Conservation (phyloP, 805 yeast genomes). For the Yamadazyma sp. region DNA sequence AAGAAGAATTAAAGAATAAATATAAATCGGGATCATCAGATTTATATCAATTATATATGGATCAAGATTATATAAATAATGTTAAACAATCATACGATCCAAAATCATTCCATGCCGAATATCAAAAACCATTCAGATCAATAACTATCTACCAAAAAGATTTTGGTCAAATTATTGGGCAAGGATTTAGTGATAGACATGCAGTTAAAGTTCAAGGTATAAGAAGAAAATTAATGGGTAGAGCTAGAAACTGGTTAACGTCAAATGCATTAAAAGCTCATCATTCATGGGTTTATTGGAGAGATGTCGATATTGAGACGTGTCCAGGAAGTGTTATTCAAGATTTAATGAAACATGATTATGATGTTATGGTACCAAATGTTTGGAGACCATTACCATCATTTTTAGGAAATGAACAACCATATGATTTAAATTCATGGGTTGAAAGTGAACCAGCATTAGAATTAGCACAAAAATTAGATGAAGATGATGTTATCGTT, state of each 20-base stretch:
- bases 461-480: slow-evolving; percentile 58
- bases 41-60: slow-evolving; percentile 69
- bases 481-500: slow-evolving; percentile 82
- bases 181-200: slow-evolving; percentile 79
- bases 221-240: slow-evolving; percentile 79
- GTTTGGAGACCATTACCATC: slow-evolving; percentile 98
- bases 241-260: slow-evolving; percentile 83
- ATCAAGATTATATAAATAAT: slow-evolving; percentile 51
- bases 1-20: slow-evolving; percentile 28
- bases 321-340: slow-evolving; percentile 75
- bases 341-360: slow-evolving; percentile 64
- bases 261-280: slow-evolving; percentile 73
- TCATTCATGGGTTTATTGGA: slow-evolving; percentile 90
- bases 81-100: slow-evolving; percentile 62
- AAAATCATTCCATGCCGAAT: slow-evolving; percentile 51
- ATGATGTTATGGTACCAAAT: slow-evolving; percentile 78
- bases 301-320: slow-evolving; percentile 84
- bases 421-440: slow-evolving; percentile 97
- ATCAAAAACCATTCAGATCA: slow-evolving; percentile 68
- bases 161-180: slow-evolving; percentile 82
- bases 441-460: slow-evolving; percentile 79
- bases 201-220: slow-evolving; percentile 84
- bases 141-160: slow-evolving; percentile 79
- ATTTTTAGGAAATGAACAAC: slow-evolving; percentile 86
- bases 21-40: slow-evolving; percentile 52